Conservation (phyloP, 2,329 filamentous ascomycete genomes). For the Laburnicola sp. region DNA sequence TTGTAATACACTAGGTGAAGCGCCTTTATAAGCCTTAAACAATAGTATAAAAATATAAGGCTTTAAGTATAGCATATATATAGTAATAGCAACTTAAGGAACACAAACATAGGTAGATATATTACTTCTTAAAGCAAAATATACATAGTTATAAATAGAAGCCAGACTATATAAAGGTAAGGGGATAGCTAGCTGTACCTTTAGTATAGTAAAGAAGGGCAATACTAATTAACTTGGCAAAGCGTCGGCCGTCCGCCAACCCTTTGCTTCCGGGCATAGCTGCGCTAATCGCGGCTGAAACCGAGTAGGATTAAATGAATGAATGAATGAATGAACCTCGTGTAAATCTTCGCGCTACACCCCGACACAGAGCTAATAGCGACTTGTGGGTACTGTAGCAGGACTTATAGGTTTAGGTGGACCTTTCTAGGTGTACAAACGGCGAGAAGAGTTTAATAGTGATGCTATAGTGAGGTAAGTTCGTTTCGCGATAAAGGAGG, state of each 20-base stretch:
- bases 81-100: conserved; percentile 3
- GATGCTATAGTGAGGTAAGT: not conserved
- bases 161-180: conserved; percentile 11
- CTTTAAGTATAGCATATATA: conserved; percentile 11
- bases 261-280: conserved; percentile 11
- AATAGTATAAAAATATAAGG: conserved; percentile 5
- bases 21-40: conserved; percentile 21
- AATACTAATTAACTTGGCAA: not conserved
- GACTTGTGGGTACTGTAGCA: not conserved
- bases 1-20: conserved; percentile 15
- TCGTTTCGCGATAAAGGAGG: not conserved
- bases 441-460: not conserved
- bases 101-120: not conserved
- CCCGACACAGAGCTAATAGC: not conserved
- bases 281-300: conserved; percentile 14
- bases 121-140: not conserved
- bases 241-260: conserved; percentile 17
- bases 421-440: not conserved
- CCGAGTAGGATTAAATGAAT: conserved; percentile 6
- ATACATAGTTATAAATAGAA: not conserved
- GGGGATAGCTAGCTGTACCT: conserved; percentile 13
- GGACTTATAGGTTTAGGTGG: not conserved
- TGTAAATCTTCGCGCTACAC: not conserved
- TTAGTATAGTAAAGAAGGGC: not conserved
- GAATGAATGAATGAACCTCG: conserved; percentile 4